Evolutionary conservation across 306 rosid genomes (phyloP).

Genomic region (Quercus mongolica): DNA sequence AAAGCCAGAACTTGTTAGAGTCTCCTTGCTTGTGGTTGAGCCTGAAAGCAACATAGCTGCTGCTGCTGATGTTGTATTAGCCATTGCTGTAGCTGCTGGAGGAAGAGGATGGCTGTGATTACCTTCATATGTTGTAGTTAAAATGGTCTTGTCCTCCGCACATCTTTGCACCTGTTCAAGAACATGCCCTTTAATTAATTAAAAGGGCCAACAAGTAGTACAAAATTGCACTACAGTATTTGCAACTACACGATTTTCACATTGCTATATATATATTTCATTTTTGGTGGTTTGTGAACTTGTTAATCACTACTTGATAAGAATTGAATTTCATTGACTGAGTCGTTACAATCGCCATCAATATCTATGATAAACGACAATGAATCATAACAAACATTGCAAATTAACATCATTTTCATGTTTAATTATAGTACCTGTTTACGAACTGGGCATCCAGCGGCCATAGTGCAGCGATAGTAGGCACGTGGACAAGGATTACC

Average conservation of each 20-base stretch:
- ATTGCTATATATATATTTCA: background rate
- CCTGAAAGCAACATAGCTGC: constrained; percentile 45
- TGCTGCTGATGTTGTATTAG: constrained; percentile 50
- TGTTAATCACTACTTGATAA: too few relatives aligned
- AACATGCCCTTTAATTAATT: background rate
- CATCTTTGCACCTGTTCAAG: constrained; percentile 59
- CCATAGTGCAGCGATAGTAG: constrained; percentile 76
- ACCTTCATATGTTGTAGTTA: constrained; percentile 65
- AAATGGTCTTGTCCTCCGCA: constrained; percentile 45
- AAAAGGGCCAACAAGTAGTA: background rate
- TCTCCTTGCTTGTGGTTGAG: constrained; percentile 29
- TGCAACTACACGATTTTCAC: too few relatives aligned
- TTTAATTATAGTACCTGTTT: constrained; percentile 32
- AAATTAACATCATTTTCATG: too few relatives aligned
- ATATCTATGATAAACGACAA: too few relatives aligned
- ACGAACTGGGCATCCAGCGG: constrained; percentile 55
- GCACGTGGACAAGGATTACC: constrained; percentile 79
- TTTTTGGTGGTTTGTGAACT: background rate
- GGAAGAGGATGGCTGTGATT: constrained; percentile 66
- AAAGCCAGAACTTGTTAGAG: constrained; percentile 20
- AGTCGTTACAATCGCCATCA: background rate
- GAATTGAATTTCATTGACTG: background rate
- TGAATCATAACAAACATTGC: too few relatives aligned
- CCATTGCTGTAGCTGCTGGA: constrained; percentile 47
- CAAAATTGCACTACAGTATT: too few relatives aligned